A percentile compares a stretch with the other conserved stretches of the same genome.
Conservation (phyloP, 805 yeast genomes). For the Saccharomycopsis babjevae region DNA sequence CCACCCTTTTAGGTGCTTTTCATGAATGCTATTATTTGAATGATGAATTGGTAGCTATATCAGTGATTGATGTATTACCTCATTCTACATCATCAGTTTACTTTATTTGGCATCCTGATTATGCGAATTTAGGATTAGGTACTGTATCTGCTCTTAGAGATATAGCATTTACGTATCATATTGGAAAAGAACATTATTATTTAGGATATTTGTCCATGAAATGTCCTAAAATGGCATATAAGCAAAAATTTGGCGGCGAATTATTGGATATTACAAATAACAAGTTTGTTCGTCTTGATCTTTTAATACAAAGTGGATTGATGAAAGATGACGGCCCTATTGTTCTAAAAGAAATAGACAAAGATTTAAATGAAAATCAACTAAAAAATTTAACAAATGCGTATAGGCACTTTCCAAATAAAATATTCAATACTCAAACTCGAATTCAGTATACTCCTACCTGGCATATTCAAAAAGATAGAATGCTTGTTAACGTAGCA, state of each 20-base stretch:
- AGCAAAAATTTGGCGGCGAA: slow-evolving; percentile 70
- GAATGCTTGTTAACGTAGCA: slow-evolving; percentile 23
- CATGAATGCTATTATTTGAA: slow-evolving; percentile 74
- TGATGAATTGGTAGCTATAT: slow-evolving; percentile 57
- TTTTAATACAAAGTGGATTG: slow-evolving; percentile 21
- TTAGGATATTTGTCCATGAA: slow-evolving; percentile 75
- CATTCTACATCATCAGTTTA: slow-evolving; percentile 73
- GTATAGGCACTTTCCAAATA: not conserved
- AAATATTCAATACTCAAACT: not conserved
- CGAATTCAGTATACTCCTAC: slow-evolving; percentile 1
- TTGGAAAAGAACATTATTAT: slow-evolving; percentile 50
- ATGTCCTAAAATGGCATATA: slow-evolving; percentile 76
- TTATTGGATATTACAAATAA: slow-evolving; percentile 45
- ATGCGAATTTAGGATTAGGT: slow-evolving; percentile 59
- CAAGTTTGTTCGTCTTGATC: slow-evolving; percentile 32
- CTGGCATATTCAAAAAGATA: not conserved
- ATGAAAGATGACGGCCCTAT: slow-evolving; percentile 24
- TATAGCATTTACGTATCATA: slow-evolving; percentile 39
- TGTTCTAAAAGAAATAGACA: slow-evolving; percentile 17
- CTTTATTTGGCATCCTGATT: slow-evolving; percentile 82
- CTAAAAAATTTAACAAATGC: not conserved
- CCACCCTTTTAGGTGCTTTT: slow-evolving; percentile 30
- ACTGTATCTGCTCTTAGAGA: slow-evolving; percentile 70
- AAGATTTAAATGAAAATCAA: not conserved
- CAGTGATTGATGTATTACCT: slow-evolving; percentile 70